These are phyloP conservation scores for Saccharomycopsis capsularis DNA, from an alignment of 805 yeast genomes.

Conservation along the genomic window DNA sequence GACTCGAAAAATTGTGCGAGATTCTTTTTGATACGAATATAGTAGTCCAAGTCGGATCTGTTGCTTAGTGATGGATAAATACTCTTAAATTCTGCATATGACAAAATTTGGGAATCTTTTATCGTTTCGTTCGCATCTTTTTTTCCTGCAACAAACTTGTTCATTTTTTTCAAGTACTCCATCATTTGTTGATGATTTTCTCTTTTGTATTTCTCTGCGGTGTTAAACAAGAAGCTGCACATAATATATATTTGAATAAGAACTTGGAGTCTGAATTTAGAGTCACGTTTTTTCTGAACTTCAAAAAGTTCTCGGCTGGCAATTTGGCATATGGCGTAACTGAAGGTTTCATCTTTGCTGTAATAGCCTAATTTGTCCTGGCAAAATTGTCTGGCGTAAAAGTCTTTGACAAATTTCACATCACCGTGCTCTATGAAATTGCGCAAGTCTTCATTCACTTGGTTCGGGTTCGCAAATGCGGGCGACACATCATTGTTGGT, in stretches of 20 bases:
- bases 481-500: not conserved
- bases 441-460: not conserved
- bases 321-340: not conserved
- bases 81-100: not conserved
- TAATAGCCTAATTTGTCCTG: conserved; percentile 11
- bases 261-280: conserved; percentile 9
- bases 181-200: conserved; percentile 6
- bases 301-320: conserved; percentile 1
- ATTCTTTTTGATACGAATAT: not conserved
- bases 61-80: not conserved
- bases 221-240: conserved; percentile 12
- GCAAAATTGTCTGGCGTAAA: conserved; percentile 4
- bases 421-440: conserved; percentile 3
- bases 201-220: conserved; percentile 7
- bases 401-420: conserved; percentile 1
- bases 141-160: not conserved
- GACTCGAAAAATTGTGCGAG: not conserved
- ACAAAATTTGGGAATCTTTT: not conserved
- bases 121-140: not conserved
- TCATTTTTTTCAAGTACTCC: not conserved
- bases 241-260: conserved; percentile 16
- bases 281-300: conserved; percentile 6
- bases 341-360: not conserved
- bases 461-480: not conserved
- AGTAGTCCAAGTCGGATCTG: conserved; percentile 2